These are phyloP conservation scores for Mallotus nudiflorus DNA, from an alignment of 345 rosid genomes.

Conservation along the genomic window DNA sequence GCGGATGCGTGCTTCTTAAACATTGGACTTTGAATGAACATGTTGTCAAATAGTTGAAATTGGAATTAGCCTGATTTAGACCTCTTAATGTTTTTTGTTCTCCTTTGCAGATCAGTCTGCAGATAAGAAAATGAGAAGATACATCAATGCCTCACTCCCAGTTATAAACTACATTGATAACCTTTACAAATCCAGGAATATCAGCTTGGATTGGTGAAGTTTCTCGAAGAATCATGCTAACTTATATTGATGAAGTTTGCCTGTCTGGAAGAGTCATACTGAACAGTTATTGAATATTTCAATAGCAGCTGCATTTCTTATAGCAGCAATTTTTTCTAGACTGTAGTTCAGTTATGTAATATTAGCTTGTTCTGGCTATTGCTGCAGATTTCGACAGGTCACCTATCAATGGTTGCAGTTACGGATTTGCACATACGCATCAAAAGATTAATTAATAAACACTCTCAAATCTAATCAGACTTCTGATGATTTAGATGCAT, in stretches of 20 bases:
- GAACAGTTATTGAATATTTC: background rate
- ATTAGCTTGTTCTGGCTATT: background rate
- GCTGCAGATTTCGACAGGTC: background rate
- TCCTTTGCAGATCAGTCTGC: slow-evolving; percentile 60
- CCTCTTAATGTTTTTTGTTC: background rate
- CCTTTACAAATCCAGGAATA: slow-evolving; percentile 68
- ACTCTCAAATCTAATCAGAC: background rate
- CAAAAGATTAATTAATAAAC: background rate
- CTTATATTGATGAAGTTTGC: no score
- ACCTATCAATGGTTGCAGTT: background rate
- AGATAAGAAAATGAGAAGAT: slow-evolving; percentile 76
- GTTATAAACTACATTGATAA: slow-evolving; percentile 67
- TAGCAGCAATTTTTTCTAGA: background rate
- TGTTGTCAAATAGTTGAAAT: background rate
- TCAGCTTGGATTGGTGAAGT: slow-evolving; percentile 77
- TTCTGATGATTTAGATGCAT: background rate
- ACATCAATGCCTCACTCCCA: slow-evolving; percentile 58
- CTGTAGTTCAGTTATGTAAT: background rate
- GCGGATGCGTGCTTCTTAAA: no score
- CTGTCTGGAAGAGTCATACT: background rate
- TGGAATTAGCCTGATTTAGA: background rate
- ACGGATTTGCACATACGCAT: background rate
- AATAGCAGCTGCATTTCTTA: background rate
- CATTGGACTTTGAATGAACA: no score
- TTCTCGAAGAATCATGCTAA: no score